Evolutionary conservation across 108 stramenopile species (phyloP).

Genomic region (Discostella pseudostelligera): DNA sequence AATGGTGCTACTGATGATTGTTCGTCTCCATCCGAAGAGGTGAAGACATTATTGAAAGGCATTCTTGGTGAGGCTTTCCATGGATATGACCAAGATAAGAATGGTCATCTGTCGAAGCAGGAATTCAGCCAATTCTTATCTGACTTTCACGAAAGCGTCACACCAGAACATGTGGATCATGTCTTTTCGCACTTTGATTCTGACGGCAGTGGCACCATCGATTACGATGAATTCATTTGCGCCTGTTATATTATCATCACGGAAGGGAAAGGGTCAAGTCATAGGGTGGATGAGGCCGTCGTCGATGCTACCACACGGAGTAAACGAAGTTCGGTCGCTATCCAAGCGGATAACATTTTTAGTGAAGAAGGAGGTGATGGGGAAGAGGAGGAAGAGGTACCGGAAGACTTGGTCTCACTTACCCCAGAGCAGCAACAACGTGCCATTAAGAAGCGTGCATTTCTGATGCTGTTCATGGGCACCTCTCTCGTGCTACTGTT

Average conservation of each 20-base stretch:
- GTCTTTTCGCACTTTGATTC: constrained; percentile 70
- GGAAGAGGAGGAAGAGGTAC: constrained; percentile 75
- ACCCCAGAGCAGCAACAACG: constrained; percentile 86
- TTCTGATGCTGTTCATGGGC: constrained; percentile 82
- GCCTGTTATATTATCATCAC: constrained; percentile 78
- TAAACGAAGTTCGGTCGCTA: background rate
- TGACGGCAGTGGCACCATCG: constrained; percentile 68
- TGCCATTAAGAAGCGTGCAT: constrained; percentile 83
- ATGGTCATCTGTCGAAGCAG: constrained; percentile 62
- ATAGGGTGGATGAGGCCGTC: background rate
- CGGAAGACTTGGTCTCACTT: constrained; percentile 65
- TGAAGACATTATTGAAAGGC: constrained; percentile 55
- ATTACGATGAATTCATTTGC: constrained; percentile 87
- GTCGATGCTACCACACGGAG: too few species aligned
- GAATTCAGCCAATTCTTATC: constrained; percentile 74
- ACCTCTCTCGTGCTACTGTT: constrained; percentile 89
- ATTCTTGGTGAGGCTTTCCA: constrained; percentile 81
- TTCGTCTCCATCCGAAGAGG: constrained; percentile 39
- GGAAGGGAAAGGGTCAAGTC: background rate
- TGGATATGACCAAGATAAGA: constrained; percentile 77
- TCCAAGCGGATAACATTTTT: constrained; percentile 6
- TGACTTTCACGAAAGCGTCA: constrained; percentile 85
- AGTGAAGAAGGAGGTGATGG: constrained; percentile 19
- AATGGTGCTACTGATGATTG: background rate
- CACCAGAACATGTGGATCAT: constrained; percentile 43